Evolutionary conservation across 2,329 filamentous ascomycete species (phyloP), one percentile per base, ranked within the genome.

Genomic region (Xylariaceae sp.): DNA sequence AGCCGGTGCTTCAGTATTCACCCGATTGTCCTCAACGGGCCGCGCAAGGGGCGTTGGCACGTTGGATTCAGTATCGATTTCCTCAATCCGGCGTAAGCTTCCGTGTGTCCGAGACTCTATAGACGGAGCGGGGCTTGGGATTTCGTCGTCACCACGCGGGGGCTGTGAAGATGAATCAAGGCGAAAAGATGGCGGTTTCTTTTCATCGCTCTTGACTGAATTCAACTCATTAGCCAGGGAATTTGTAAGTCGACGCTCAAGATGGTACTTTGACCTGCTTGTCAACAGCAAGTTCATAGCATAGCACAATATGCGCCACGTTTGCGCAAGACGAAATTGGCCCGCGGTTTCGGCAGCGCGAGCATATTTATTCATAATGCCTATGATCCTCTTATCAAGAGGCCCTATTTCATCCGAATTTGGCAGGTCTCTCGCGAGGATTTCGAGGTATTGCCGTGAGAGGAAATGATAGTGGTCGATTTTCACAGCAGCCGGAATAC

Each of bases 41-140:
- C 79, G 72, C 1, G 77, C 82, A 5, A 84, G 66, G 0, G 83
- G 83, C 0, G 83, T 86, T 1, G 81, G 72, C 22, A 82, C 74
- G 56, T 84, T 84, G 1, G 83, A 86, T 6, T 81, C 84, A 64
- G 80, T 85, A 56, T 84, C 82, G 18, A 81, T 74, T 52, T 84
- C 82, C 51, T 80, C 75, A 0, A 79, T 68, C 0, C 83, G 70
- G 2, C 82, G 67, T 0, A 80, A 81, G 22, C 74, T 73, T 12
- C 70, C 68, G 1, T 62, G 56, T 5, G 63, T 62, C 10, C 61
- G 26, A 19, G 71, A 70, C 32, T 70, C 69, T 19, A 62, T 67
- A 48, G 63, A 70, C 19, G 65, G 36, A 1, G 62, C 37, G 22
- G 59, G 65, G 39, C 55, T 65, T 13, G 65, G 60, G 2, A 63